phyloP scores from a whole-genome alignment of 306 rosid species.

The Senna tora region DNA sequence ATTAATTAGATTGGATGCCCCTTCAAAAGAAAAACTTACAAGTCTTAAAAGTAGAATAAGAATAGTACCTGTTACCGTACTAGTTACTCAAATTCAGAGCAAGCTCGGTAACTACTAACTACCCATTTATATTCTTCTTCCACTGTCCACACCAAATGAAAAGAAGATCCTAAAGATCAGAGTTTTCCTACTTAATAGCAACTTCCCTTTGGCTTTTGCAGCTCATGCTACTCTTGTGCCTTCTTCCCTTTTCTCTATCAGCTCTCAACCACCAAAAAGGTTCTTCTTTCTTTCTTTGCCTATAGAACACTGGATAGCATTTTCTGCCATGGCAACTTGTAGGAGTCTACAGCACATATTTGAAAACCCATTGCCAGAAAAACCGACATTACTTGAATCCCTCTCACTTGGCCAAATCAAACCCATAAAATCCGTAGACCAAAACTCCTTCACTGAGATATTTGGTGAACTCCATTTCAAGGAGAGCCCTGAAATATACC shows the following conservation, averaged over 20 bases:
- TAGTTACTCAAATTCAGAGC: slow-evolving; percentile 5
- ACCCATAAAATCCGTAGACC: slow-evolving; percentile 39
- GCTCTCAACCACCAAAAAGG: slow-evolving; percentile 39
- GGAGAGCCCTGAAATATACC: slow-evolving; percentile 35
- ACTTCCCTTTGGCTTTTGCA: slow-evolving; percentile 43
- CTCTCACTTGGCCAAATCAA: slow-evolving; percentile 62
- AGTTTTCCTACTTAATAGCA: slow-evolving; percentile 44
- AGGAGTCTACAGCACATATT: slow-evolving; percentile 73
- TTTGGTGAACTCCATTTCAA: slow-evolving; percentile 81
- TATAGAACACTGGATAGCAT: slow-evolving; percentile 1
- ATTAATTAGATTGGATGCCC: no score
- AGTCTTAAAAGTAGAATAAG: no score
- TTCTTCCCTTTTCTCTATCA: slow-evolving; percentile 14
- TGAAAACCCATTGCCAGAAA: slow-evolving; percentile 70
- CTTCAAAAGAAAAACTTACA: no score
- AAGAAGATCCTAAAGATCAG: slow-evolving; percentile 31
- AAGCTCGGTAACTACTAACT: slow-evolving; percentile 37
- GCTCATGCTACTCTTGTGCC: slow-evolving; percentile 56
- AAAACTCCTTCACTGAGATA: slow-evolving; percentile 64
- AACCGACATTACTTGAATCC: slow-evolving; percentile 58
- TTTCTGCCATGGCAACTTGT: slow-evolving; percentile 64
- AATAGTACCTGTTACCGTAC: no score
- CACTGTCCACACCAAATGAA: slow-evolving; percentile 24
- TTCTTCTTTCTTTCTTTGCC: background rate
- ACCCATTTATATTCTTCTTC: slow-evolving; percentile 27